Percentiles rank a stretch among this genome's conserved stretches.
These are phyloP conservation scores for Mycosphaerella sp. DNA, from an alignment of 2,329 filamentous ascomycete genomes.

Conservation along the genomic window DNA sequence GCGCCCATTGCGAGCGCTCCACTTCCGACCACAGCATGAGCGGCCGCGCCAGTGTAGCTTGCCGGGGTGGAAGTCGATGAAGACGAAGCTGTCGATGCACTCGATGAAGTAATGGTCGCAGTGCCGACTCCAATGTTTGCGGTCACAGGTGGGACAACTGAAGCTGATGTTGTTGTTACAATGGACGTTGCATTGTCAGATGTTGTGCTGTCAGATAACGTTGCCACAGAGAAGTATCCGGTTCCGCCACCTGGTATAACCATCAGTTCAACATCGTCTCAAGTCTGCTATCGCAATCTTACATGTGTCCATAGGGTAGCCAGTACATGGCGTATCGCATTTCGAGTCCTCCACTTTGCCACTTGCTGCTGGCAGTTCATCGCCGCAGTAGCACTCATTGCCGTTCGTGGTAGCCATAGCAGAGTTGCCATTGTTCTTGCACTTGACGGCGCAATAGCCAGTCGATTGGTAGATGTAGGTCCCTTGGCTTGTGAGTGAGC, in stretches of 20 bases:
- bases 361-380: slow-evolving; percentile 55
- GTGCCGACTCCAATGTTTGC: no score
- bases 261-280: not conserved
- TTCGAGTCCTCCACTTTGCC: slow-evolving; percentile 51
- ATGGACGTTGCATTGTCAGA: not conserved
- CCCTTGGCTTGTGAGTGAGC: slow-evolving; percentile 44
- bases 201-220: not conserved
- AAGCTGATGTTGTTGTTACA: not conserved
- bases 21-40: not conserved
- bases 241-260: slow-evolving; percentile 51
- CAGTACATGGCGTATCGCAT: slow-evolving; percentile 58
- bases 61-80: not conserved
- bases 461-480: slow-evolving; percentile 48
- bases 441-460: slow-evolving; percentile 51
- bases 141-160: no score
- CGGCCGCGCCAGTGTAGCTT: not conserved
- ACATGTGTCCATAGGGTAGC: slow-evolving; percentile 9
- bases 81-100: not conserved
- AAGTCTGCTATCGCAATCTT: not conserved
- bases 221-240: slow-evolving; percentile 43
- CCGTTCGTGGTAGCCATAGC: slow-evolving; percentile 60
- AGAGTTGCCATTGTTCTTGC: slow-evolving; percentile 40
- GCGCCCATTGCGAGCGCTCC: not conserved
- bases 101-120: no score
- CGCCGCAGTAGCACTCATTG: slow-evolving; percentile 68